phyloP scores from a whole-genome alignment of 805 yeast species.

The Candida ipomoeae region DNA sequence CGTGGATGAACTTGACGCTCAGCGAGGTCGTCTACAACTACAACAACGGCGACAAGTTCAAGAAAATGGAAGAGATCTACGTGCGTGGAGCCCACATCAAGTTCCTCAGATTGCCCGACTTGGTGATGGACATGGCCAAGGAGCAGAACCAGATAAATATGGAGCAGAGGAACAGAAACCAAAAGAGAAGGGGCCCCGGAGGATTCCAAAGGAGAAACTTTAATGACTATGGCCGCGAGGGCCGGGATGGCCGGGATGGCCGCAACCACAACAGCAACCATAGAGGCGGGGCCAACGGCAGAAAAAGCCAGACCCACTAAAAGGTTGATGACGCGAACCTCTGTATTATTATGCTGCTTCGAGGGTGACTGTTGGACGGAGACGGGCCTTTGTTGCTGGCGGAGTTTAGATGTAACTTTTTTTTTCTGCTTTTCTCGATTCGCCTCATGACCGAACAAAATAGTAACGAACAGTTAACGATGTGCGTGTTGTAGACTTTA shows the following conservation, averaged over 20 bases:
- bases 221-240: conserved; percentile 27
- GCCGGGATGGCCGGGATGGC: conserved; percentile 10
- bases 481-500: not conserved
- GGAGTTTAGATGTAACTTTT: conserved; percentile 2
- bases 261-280: conserved; percentile 10
- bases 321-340: not conserved
- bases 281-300: conserved; percentile 10
- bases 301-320: conserved; percentile 12
- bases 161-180: conserved; percentile 47
- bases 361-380: not conserved
- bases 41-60: conserved; percentile 55
- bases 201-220: conserved; percentile 26
- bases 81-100: conserved; percentile 84
- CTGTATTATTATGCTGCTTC: conserved; percentile 3
- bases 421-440: conserved; percentile 1
- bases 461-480: conserved; percentile 4
- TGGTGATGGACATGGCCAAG: conserved; percentile 69
- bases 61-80: conserved; percentile 68
- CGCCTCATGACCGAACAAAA: conserved; percentile 2
- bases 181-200: conserved; percentile 36
- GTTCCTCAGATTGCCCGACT: conserved; percentile 70
- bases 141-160: conserved; percentile 54
- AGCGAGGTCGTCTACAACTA: conserved; percentile 68
- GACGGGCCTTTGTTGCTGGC: not conserved
- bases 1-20: conserved; percentile 92